Evolutionary conservation across 1,284 basidiomycete genomes (phyloP).

Genomic region (Porogramme epimiltina): DNA sequence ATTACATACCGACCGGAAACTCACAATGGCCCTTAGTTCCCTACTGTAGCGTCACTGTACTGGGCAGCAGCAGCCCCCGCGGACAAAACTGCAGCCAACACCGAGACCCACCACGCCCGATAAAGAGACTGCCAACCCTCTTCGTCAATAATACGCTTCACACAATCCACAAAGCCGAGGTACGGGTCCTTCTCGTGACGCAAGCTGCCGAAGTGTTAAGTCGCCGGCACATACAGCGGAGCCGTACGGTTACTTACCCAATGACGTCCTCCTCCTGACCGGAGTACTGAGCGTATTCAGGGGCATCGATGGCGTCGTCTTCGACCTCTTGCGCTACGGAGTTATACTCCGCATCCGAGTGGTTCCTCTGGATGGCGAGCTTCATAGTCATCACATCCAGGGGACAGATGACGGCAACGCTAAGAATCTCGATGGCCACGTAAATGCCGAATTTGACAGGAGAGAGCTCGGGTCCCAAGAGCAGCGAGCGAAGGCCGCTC

Average conservation of each 20-base stretch:
- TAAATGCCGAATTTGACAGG: slow-evolving; percentile 58
- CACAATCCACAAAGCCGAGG: slow-evolving; percentile 75
- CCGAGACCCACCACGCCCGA: slow-evolving; percentile 87
- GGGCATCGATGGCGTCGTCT: slow-evolving; percentile 63
- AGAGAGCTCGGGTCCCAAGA: slow-evolving; percentile 54
- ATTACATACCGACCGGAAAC: not conserved
- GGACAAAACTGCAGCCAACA: slow-evolving; percentile 63
- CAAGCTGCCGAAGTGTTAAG: slow-evolving; percentile 44
- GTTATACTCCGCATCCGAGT: slow-evolving; percentile 70
- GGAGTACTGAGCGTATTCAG: slow-evolving; percentile 68
- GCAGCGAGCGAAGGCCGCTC: slow-evolving; percentile 61
- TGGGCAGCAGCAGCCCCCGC: slow-evolving; percentile 54
- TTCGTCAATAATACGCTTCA: slow-evolving; percentile 79
- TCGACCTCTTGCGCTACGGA: slow-evolving; percentile 73
- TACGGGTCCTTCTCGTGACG: slow-evolving; percentile 89
- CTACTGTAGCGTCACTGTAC: slow-evolving; percentile 5
- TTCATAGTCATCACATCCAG: slow-evolving; percentile 84
- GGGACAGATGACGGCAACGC: slow-evolving; percentile 71
- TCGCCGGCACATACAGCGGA: not conserved
- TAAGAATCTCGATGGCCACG: slow-evolving; percentile 58
- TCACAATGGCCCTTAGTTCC: not conserved
- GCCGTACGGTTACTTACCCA: slow-evolving; percentile 48
- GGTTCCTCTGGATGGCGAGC: slow-evolving; percentile 84
- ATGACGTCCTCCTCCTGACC: slow-evolving; percentile 88
- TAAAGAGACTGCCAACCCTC: slow-evolving; percentile 81